Evolutionary conservation across 306 rosid genomes (phyloP), one percentile per base, ranked within the genome.

Genomic region (Cicer pinnatifidum): DNA sequence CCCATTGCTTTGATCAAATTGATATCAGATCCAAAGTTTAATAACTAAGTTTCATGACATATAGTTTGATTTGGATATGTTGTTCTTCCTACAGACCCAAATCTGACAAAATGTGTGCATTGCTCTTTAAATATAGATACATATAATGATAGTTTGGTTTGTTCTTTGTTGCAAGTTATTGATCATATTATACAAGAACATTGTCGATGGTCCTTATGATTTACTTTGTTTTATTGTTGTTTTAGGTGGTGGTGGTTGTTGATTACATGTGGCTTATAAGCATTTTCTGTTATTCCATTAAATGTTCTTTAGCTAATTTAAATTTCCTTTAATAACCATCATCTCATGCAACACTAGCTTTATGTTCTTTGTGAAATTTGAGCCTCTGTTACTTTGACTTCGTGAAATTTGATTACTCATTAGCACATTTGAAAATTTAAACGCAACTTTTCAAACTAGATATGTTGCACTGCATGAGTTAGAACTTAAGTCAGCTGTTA

Each of bases 391-490:
- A 46, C 46, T 50, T 7, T 6, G 44, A 41, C 56, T 64, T 73
- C 44, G 9, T 58, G 72, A 64, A 23, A 16, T 65, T 63, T 47
- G 39, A 44, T 78, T 11, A 59, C 66, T 45, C 8, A 35, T 41
- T 11, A 54, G 16, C 67, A 64, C 60, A 39, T 59, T 38, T 48
- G 48, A 54, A 45, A 53, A 35, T 51, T 59, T 71, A 6, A 48
- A 41, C 23, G 39, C 60, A 33, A 63, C 66, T 69, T 78, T 19
- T 37, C 19, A 13, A 43, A 15, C 9, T 20, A 60, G 13, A 70
- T 46, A 4, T 57, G 44, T 53, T 62, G 52, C 71, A 16, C 43
- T 75, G 69, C 45, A 37, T 82, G 20, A 69, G 72, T 60, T 47
- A 57, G 3, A 38, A 17, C 50, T 7, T 16, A 69, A 16, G 57